A percentile compares a stretch with the other conserved stretches of the same genome.
These are phyloP conservation scores for Cornus controversa DNA, from an alignment of 148 eudicot genomes.

Conservation along the genomic window DNA sequence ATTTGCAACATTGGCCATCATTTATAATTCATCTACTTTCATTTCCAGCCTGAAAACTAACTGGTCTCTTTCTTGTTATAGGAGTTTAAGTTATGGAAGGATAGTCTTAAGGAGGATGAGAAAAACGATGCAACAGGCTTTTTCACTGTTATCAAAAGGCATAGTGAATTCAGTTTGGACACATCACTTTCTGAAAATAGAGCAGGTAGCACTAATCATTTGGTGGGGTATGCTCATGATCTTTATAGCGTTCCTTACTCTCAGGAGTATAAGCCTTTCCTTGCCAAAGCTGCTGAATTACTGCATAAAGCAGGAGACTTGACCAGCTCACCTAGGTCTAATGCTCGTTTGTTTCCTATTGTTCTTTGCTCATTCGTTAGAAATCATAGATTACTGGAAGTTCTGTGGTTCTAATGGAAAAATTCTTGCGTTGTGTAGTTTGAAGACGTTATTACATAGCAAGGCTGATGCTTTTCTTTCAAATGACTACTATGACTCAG, in stretches of 20 bases:
- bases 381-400: background rate
- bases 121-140: slow-evolving; percentile 79
- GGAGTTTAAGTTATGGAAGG: slow-evolving; percentile 94
- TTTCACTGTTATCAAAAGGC: slow-evolving; percentile 80
- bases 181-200: slow-evolving; percentile 18
- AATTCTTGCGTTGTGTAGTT: slow-evolving; percentile 43
- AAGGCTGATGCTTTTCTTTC: slow-evolving; percentile 93
- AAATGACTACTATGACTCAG: slow-evolving; percentile 96
- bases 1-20: background rate
- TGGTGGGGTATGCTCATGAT: slow-evolving; percentile 35
- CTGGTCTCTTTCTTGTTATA: slow-evolving; percentile 20
- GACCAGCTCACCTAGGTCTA: slow-evolving; percentile 70
- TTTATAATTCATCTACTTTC: background rate
- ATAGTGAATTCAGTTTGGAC: slow-evolving; percentile 37
- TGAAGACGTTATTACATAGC: slow-evolving; percentile 78
- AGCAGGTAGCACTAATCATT: slow-evolving; percentile 17
- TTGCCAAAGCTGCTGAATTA: slow-evolving; percentile 65
- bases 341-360: background rate
- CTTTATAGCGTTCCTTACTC: slow-evolving; percentile 74
- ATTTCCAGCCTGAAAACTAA: background rate
- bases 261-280: slow-evolving; percentile 57
- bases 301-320: slow-evolving; percentile 78
- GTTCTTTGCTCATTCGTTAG: background rate
- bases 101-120: slow-evolving; percentile 59
- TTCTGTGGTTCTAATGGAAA: slow-evolving; percentile 15